Base-by-base conservation (phyloP, 2,329 filamentous ascomycete species). In the Ascochyta pisi region DNA sequence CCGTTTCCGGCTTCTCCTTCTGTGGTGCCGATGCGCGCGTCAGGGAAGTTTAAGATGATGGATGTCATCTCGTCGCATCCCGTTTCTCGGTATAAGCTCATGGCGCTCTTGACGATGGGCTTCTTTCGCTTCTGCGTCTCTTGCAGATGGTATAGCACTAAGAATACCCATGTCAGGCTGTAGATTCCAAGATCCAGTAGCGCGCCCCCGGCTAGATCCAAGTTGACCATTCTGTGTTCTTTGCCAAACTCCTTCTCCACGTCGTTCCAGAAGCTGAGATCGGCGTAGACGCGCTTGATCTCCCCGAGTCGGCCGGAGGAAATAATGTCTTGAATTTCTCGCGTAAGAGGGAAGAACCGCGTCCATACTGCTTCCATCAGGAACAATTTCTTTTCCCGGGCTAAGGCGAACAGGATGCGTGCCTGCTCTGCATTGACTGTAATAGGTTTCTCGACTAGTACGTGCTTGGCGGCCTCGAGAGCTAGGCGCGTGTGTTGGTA, bases 361-460 rank as follows among this genome's bases (percentile, higher is more conserved):
- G 91, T 96, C 92, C 92, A 96, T 16, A 96, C 90, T 29, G 90
- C 90, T 58, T 77, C 75, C 75, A 77, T 77, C 19, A 77, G 54
- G 56, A 77, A 76, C 13, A 70, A 60, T 69, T 48, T 84, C 83
- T 91, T 92, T 68, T 85, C 81, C 70, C 80, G 83, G 6, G 92
- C 92, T 52, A 84, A 86, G 56, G 87, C 84, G 47, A 88, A 83
- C n/a, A 96, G 82, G 70, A 86, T 86, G 74, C 84, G 84, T n/a
- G 89, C 81, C 77, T 96, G 92, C 9, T 84, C 80, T 3, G 89
- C 90, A 60, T 89, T 96, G 58, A 94, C 89, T 1, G 92, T 96
- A 65, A 96, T 87, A 0, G 92, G 86, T 81, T 96, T 96, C 76
- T 96, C 92, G 74, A 91, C 95, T 27, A 96, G 84, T 16, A 96